Base-by-base conservation (phyloP, 2,329 filamentous ascomycete genomes). In the Leptographium wingfieldii region DNA sequence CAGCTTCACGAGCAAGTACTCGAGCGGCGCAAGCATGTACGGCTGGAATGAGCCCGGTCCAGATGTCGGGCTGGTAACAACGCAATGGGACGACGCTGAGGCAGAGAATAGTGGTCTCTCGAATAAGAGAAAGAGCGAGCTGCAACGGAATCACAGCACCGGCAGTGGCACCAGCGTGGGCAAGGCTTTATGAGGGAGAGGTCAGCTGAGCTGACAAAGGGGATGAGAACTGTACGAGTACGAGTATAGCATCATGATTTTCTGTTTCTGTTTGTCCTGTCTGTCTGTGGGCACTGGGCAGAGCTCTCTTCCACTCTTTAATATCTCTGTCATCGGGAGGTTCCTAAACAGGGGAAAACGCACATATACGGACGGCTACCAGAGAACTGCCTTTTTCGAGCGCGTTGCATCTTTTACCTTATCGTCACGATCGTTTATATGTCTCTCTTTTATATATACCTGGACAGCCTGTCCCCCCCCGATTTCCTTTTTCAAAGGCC, bases 21-120 rank as follows among this genome's bases (percentile, higher is more conserved):
- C 76, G 31, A 81, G 78, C 65, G 78, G 78, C 51, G 68, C 76
- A 10, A 79, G 73, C 33, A 65, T 75, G 64, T 71, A 69, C 56
- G 75, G 74, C 33, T 82, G 74, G 78, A 78, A 76, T 59, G 80
- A 81, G 59, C 79, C 80, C 0, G 80, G 79, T 0, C 79, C 79
- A 2, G 80, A 82, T 63, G 72, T 82, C 1, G 79, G 79, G 0
- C 73, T 75, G 0, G 72, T 67, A 3, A 68, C 66, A 31, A 62
- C 60, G 52, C 63, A 71, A 56, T 67, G 68, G 67, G 69, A 70
- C 54, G 69, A 69, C 61, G 58, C 46, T 16, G 49, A 65, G 52
- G 49, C 16, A 22, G 22, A 33, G 19, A 51, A 48, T 3, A 38
- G 22, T 19, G 22, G 16, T 27, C 48, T n/a, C 22, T 51, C 22